Evolutionary conservation across 1,284 basidiomycete genomes (phyloP).

Genomic region (Ceratobasidium theobromae): DNA sequence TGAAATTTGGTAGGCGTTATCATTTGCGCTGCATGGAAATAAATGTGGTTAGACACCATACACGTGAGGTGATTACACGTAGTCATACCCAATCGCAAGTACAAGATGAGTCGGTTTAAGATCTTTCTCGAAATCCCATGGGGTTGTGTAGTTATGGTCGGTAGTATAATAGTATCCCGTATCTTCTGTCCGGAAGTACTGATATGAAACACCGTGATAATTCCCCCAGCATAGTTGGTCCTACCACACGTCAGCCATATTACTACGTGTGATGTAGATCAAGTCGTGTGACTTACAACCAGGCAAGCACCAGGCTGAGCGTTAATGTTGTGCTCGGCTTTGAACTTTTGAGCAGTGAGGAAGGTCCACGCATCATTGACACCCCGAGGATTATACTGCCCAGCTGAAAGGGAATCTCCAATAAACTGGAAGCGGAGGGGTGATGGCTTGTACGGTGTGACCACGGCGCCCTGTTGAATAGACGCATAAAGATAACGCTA

Average conservation of each 20-base stretch:
- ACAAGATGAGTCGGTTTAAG: constrained; percentile 55
- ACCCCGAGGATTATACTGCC: constrained; percentile 47
- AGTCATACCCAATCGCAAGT: constrained; percentile 55
- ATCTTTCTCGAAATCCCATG: constrained; percentile 57
- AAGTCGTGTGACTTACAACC: constrained; percentile 43
- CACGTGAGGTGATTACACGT: neutral
- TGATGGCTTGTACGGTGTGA: constrained; percentile 53
- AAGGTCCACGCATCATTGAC: constrained; percentile 62
- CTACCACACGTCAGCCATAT: constrained; percentile 43
- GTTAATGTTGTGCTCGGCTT: constrained; percentile 54
- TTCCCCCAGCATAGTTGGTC: constrained; percentile 61
- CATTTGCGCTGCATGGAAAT: constrained; percentile 42
- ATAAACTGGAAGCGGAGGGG: constrained; percentile 57
- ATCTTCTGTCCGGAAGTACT: constrained; percentile 55
- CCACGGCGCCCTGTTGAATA: constrained; percentile 50
- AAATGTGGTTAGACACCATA: neutral
- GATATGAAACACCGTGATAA: constrained; percentile 54
- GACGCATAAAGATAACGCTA: neutral
- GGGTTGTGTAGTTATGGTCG: constrained; percentile 61
- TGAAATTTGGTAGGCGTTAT: constrained; percentile 41
- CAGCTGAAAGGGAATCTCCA: constrained; percentile 59
- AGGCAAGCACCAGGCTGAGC: constrained; percentile 59
- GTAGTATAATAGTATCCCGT: constrained; percentile 55
- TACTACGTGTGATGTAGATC: neutral
- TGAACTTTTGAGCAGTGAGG: constrained; percentile 54